These are phyloP conservation scores for Kernera saxatilis DNA, from an alignment of 345 rosid genomes.

Conservation along the genomic window DNA sequence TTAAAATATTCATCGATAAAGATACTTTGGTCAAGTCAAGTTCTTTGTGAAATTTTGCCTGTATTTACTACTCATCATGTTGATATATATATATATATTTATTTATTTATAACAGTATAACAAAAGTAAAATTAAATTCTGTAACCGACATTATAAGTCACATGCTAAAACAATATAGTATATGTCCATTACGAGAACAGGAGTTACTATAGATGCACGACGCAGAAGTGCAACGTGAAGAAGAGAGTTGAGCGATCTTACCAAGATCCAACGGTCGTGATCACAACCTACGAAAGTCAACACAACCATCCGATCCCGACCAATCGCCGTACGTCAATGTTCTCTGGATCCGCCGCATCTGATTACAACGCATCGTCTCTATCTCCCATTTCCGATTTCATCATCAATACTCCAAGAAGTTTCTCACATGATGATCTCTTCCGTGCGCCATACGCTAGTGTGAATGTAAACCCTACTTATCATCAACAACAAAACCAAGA, in stretches of 20 bases:
- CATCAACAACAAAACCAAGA: conserved; percentile 27
- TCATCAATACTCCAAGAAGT: conserved; percentile 28
- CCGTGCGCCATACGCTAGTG: conserved; percentile 15
- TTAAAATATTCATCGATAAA: neutral
- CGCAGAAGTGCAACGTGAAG: conserved; percentile 79
- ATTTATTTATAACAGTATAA: neutral
- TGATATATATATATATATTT: neutral
- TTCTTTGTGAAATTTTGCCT: neutral
- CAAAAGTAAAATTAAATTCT: neutral
- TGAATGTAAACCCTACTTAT: conserved; percentile 27
- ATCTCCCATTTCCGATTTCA: conserved; percentile 15
- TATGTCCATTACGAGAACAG: conserved; percentile 30
- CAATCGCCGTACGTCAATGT: conserved; percentile 42
- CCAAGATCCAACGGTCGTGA: conserved; percentile 73
- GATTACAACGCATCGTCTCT: neutral
- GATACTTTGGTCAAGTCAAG: conserved; percentile 4
- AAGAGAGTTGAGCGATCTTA: conserved; percentile 82
- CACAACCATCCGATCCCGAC: conserved; percentile 80
- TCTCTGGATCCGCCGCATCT: conserved; percentile 24
- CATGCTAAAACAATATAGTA: neutral
- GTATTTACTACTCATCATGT: neutral
- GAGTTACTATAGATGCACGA: conserved; percentile 94
- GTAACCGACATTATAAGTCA: neutral
- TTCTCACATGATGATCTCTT: conserved; percentile 37
- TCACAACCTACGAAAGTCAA: conserved; percentile 88